phyloP scores from a whole-genome alignment of 2,329 filamentous ascomycete genomes.

The Scytalidium lignicola region DNA sequence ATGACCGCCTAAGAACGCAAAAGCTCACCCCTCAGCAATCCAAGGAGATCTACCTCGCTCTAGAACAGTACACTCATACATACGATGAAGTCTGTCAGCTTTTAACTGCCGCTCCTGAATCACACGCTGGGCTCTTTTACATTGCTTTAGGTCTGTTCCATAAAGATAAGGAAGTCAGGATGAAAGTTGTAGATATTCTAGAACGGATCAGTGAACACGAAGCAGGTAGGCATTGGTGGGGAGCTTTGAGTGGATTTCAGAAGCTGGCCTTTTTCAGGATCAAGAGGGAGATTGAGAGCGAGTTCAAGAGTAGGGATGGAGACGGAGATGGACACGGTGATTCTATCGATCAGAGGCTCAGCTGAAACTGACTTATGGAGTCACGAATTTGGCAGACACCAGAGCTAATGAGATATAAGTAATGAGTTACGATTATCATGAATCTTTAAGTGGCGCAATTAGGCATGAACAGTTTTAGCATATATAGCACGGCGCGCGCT shows the following conservation, averaged over 20 bases:
- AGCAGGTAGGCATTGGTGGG: slow-evolving; percentile 92
- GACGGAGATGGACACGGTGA: slow-evolving; percentile 9
- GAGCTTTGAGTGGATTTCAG: slow-evolving; percentile 76
- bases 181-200: slow-evolving; percentile 72
- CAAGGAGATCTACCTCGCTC: slow-evolving; percentile 77
- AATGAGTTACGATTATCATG: slow-evolving; percentile 21
- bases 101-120: slow-evolving; percentile 76
- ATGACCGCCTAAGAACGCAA: slow-evolving; percentile 81
- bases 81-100: slow-evolving; percentile 85
- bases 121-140: slow-evolving; percentile 85
- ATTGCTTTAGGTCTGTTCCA: slow-evolving; percentile 88
- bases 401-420: slow-evolving; percentile 4
- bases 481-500: background rate
- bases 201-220: slow-evolving; percentile 81
- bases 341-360: slow-evolving; percentile 41
- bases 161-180: slow-evolving; percentile 72
- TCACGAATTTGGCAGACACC: background rate
- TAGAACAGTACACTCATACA: slow-evolving; percentile 68
- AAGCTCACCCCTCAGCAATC: slow-evolving; percentile 72
- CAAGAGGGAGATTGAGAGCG: slow-evolving; percentile 58
- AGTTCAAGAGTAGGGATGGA: slow-evolving; percentile 32
- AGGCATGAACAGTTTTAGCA: background rate
- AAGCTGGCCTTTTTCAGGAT: slow-evolving; percentile 81
- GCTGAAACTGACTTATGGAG: slow-evolving; percentile 30
- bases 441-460: slow-evolving; percentile 1